These are phyloP conservation scores for Pisolithus tinctorius DNA, from an alignment of 768 basidiomycete genomes.

Conservation along the genomic window DNA sequence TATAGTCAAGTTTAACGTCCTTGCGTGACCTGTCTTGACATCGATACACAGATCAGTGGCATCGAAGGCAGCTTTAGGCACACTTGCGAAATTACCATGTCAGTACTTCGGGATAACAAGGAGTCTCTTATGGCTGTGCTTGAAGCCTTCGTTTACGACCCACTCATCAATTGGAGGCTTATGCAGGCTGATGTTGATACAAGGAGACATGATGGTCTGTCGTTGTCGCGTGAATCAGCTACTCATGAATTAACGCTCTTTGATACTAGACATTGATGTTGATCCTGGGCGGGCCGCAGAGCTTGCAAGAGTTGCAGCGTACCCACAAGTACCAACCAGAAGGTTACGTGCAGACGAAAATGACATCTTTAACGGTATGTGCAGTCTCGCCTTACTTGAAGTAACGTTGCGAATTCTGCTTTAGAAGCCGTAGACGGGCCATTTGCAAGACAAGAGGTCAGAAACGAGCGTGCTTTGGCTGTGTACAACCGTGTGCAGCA, in stretches of 20 bases:
- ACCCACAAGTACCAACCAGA: constrained; percentile 74
- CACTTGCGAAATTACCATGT: constrained; percentile 97
- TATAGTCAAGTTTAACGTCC: constrained; percentile 25
- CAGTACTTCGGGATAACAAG: constrained; percentile 91
- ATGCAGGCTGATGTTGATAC: constrained; percentile 78
- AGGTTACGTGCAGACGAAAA: constrained; percentile 89
- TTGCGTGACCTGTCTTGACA: constrained; percentile 1
- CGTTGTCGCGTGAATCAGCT: constrained; percentile 1
- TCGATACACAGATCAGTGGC: constrained; percentile 76
- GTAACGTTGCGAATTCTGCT: constrained; percentile 3
- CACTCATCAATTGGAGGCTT: constrained; percentile 93
- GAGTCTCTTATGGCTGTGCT: constrained; percentile 99
- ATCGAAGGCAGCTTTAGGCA: constrained; percentile 96
- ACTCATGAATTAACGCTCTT: background rate
- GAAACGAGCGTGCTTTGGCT: constrained; percentile 83
- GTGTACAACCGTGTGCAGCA: constrained; percentile 94
- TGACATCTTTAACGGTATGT: constrained; percentile 83
- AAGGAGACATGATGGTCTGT: constrained; percentile 59
- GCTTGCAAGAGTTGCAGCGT: constrained; percentile 57
- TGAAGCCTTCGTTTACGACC: constrained; percentile 98
- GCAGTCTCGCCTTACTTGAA: background rate
- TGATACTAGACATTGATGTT: constrained; percentile 32
- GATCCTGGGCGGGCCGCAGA: constrained; percentile 55
- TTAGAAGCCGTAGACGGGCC: constrained; percentile 42
- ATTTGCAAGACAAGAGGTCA: constrained; percentile 70